Percentiles rank a stretch among this genome's conserved stretches.
Conservation (phyloP, 179 eudicot species). For the Vitellaria paradoxa region DNA sequence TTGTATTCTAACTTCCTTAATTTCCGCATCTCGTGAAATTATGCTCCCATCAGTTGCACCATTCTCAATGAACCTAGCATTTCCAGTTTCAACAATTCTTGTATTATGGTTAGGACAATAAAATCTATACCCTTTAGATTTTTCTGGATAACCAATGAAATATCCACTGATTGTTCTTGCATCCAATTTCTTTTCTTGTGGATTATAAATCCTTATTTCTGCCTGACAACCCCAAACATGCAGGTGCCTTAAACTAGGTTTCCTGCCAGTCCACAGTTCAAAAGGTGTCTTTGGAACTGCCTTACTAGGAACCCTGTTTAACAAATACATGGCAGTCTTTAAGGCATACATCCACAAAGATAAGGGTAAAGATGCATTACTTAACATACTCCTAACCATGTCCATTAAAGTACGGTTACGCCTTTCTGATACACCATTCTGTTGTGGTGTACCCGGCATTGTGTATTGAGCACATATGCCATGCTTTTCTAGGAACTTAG, state of each 20-base stretch:
- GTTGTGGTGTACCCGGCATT: constrained; percentile 1
- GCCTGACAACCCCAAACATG: constrained; percentile 14
- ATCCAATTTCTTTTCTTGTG: not conserved
- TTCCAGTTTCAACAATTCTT: not conserved
- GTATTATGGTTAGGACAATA: constrained; percentile 9
- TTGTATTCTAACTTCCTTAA: constrained; percentile 9
- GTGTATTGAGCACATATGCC: constrained; percentile 15
- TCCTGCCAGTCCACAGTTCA: constrained; percentile 11
- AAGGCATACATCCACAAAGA: constrained; percentile 14
- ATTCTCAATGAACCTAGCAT: constrained; percentile 13
- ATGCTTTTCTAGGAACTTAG: constrained; percentile 7
- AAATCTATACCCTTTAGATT: constrained; percentile 11
- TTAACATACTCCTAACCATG: constrained; percentile 1
- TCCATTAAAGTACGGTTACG: not conserved
- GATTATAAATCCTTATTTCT: not conserved
- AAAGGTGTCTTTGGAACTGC: constrained; percentile 12
- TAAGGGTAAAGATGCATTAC: not conserved
- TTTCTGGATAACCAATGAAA: constrained; percentile 4
- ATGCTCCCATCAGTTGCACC: not conserved
- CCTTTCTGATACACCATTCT: constrained; percentile 2
- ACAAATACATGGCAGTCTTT: not conserved
- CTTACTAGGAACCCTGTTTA: constrained; percentile 8
- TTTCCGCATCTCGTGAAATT: not conserved
- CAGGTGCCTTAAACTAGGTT: constrained; percentile 18
- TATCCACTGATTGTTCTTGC: constrained; percentile 6